Base-by-base conservation (phyloP, 208 protist species). In the Trypanosoma boissoni region DNA sequence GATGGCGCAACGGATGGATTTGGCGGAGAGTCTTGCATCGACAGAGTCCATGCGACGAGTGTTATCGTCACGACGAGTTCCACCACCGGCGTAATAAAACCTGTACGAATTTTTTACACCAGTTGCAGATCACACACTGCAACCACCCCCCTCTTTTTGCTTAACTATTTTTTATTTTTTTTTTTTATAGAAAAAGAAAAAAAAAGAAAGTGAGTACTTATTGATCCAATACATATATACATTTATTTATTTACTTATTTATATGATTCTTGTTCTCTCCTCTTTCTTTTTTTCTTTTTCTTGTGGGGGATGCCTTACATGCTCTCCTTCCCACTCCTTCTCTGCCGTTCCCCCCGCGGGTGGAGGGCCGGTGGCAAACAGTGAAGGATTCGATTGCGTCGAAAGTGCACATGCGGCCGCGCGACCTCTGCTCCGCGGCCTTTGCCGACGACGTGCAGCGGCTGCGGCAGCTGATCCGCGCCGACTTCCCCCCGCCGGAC, bases 391-490 rank as follows among this genome's bases (percentile, higher is more conserved):
- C n/a, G n/a, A n/a, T n/a, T n/a, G n/a, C n/a, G n/a, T n/a, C 34
- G 31, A 50, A 18, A 65, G 68, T 64, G 52, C 27, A 45, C 2
- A 72, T 68, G 36, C 74, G 76, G 10, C 63, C 87, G 2, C 59
- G 75, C 1, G 83, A 91, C 43, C 18, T 88, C 2, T 89, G 76
- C 58, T 79, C 70, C 1, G 83, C 83, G 10, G 87, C 83, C 39
- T 94, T 82, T 46, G 51, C 76, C 29, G 72, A 81, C 58, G 87
- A 94, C 52, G 58, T 76, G 24, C 58, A 65, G 36, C 78, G 82
- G n/a, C 62, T 94, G 21, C 56, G 72, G 20, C 72, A 83, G 52
- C 78, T 94, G 26, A 60, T 75, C n/a, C 59, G 53, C 36, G 56
- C 63, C 39, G 18, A 52, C 16, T 9, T 68, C 44, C 32, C 49